These are phyloP conservation scores for Penicillium maclennaniae DNA, from an alignment of 495 filamentous ascomycete species.

Conservation along the genomic window DNA sequence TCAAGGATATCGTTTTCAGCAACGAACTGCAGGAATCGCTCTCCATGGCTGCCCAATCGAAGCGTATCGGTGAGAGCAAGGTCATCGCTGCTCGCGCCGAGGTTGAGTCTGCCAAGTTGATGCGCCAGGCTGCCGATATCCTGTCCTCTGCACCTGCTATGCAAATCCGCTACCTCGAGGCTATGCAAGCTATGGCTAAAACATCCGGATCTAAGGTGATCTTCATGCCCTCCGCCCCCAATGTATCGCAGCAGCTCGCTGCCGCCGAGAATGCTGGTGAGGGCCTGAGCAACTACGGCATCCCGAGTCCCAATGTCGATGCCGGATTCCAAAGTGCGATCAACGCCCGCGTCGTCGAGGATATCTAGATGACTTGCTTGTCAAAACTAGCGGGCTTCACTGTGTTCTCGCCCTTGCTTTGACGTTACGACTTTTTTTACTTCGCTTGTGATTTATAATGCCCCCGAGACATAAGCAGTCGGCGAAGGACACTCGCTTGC, in stretches of 20 bases:
- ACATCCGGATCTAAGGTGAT: conserved; percentile 94
- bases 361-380: conserved; percentile 55
- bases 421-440: conserved; percentile 18
- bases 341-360: conserved; percentile 80
- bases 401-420: neutral
- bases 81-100: conserved; percentile 96
- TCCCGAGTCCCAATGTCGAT: conserved; percentile 27
- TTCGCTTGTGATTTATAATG: conserved; percentile 20
- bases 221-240: conserved; percentile 70
- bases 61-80: conserved; percentile 97
- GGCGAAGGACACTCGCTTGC: neutral
- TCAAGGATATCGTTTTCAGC: conserved; percentile 99
- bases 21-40: conserved; percentile 95
- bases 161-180: conserved; percentile 98
- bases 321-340: conserved; percentile 78
- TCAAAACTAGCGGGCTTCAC: neutral
- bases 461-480: neutral
- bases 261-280: conserved; percentile 55
- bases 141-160: conserved; percentile 89
- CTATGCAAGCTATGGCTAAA: conserved; percentile 99
- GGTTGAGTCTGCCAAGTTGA: conserved; percentile 94
- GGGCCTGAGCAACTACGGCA: conserved; percentile 52
- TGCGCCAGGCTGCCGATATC: conserved; percentile 97
- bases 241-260: conserved; percentile 44
- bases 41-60: conserved; percentile 98